Conservation (phyloP, 805 yeast species). For the Hanseniaspora valbyensis region DNA sequence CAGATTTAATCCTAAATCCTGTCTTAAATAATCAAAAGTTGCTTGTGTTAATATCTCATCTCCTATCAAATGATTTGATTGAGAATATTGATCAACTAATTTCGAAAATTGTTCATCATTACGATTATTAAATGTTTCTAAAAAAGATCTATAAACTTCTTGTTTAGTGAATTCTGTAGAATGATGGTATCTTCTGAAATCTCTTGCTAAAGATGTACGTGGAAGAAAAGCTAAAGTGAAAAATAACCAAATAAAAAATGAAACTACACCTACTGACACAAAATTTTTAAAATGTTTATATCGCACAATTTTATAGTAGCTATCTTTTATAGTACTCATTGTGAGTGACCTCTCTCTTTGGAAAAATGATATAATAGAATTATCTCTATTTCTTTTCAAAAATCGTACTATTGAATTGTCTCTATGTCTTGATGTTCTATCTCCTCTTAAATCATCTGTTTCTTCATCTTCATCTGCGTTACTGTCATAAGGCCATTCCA, state of each 20-base stretch:
- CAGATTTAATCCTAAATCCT: slow-evolving; percentile 41
- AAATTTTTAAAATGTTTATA: slow-evolving; percentile 27
- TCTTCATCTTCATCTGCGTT: neutral
- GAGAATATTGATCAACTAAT: slow-evolving; percentile 24
- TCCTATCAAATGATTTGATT: slow-evolving; percentile 32
- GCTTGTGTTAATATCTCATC: slow-evolving; percentile 38
- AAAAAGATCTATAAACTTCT: slow-evolving; percentile 56
- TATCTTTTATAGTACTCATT: slow-evolving; percentile 24
- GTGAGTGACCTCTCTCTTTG: slow-evolving; percentile 26
- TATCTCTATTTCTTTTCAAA: slow-evolving; percentile 7
- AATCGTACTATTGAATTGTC: neutral
- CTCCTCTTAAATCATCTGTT: neutral
- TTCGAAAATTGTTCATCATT: slow-evolving; percentile 25
- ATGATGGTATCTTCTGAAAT: slow-evolving; percentile 57
- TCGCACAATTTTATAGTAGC: slow-evolving; percentile 24
- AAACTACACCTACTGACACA: slow-evolving; percentile 20
- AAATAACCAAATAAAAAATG: slow-evolving; percentile 29
- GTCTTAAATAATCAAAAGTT: slow-evolving; percentile 40
- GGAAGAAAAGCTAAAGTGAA: slow-evolving; percentile 69
- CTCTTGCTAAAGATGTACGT: slow-evolving; percentile 70
- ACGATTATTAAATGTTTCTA: slow-evolving; percentile 33
- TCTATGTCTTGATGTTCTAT: neutral
- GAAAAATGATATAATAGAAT: slow-evolving; percentile 18
- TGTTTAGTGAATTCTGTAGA: slow-evolving; percentile 51
- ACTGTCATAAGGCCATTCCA: slow-evolving; percentile 14